phyloP scores from a whole-genome alignment of 2,329 filamentous ascomycete genomes.

The Xylaria hypoxylon region DNA sequence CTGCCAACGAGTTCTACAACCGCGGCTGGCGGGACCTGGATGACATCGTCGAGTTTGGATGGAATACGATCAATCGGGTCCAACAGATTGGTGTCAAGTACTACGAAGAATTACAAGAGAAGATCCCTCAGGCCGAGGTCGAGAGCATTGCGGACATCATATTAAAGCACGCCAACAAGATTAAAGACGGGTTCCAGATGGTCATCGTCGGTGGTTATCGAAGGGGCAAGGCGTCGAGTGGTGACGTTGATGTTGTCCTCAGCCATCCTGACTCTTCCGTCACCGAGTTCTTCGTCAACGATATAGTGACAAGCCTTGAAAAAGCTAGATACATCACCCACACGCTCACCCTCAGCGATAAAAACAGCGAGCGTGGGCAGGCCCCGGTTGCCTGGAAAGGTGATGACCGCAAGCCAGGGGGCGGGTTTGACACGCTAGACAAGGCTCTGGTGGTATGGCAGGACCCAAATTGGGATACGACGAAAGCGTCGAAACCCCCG shows the following conservation, averaged over 20 bases:
- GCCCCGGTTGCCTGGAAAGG: conserved; percentile 66
- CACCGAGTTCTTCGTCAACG: conserved; percentile 76
- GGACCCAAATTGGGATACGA: conserved; percentile 64
- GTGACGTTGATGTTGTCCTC: conserved; percentile 89
- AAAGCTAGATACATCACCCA: conserved; percentile 79
- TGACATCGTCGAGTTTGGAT: conserved; percentile 86
- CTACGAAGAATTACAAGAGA: conserved; percentile 83
- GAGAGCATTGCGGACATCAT: conserved; percentile 74
- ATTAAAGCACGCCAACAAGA: conserved; percentile 72
- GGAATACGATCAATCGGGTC: conserved; percentile 77
- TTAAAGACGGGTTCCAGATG: conserved; percentile 68
- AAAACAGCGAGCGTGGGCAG: conserved; percentile 79
- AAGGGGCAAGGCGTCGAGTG: conserved; percentile 76
- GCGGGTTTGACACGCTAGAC: conserved; percentile 88
- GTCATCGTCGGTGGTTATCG: conserved; percentile 83
- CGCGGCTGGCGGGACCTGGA: conserved; percentile 86
- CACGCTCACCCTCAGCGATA: conserved; percentile 76
- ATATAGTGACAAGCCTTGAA: conserved; percentile 79
- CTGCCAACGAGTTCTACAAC: conserved; percentile 83
- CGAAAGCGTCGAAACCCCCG: conserved; percentile 67
- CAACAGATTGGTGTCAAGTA: conserved; percentile 96
- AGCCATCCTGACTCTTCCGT: conserved; percentile 78
- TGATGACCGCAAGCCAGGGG: conserved; percentile 53
- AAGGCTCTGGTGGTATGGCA: conserved; percentile 96
- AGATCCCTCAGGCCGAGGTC: conserved; percentile 79